These are phyloP conservation scores for Colletotrichum musicola DNA, from an alignment of 2,329 filamentous ascomycete species.

Conservation along the genomic window DNA sequence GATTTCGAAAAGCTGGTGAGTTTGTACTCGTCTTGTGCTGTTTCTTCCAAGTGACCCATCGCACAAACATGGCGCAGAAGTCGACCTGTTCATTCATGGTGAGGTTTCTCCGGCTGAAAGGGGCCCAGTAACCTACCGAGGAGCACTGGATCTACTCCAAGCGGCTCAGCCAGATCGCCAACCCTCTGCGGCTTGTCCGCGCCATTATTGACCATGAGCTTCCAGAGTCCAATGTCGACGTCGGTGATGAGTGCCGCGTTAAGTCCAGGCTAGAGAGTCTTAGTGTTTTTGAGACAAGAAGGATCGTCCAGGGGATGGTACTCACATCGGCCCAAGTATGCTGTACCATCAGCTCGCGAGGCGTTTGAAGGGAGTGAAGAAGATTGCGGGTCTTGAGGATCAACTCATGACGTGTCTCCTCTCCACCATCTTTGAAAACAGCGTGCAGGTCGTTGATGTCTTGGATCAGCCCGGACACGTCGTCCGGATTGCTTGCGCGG, in stretches of 20 bases:
- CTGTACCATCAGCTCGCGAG: constrained; percentile 61
- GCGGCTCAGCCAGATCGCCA: constrained; percentile 46
- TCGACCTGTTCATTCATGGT: constrained; percentile 40
- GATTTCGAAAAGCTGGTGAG: constrained; percentile 54
- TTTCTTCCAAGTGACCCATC: constrained; percentile 55
- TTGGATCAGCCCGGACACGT: constrained; percentile 35
- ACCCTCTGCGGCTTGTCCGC: constrained; percentile 45
- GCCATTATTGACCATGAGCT: constrained; percentile 47
- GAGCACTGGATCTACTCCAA: constrained; percentile 44
- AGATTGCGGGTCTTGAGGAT: constrained; percentile 49
- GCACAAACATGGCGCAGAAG: constrained; percentile 53
- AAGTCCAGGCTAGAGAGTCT: neutral
- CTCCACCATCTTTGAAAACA: neutral
- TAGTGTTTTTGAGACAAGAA: neutral
- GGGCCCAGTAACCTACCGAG: too few relatives aligned
- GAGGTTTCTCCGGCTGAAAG: too few relatives aligned
- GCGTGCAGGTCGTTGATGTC: constrained; percentile 11
- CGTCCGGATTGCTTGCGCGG: constrained; percentile 37
- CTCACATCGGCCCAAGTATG: constrained; percentile 59
- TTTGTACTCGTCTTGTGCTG: constrained; percentile 50
- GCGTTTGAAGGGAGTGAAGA: constrained; percentile 55
- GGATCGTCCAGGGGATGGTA: neutral
- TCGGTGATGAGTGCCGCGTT: constrained; percentile 46
- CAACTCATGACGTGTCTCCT: constrained; percentile 46
- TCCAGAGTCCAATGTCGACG: constrained; percentile 53